Evolutionary conservation across 805 yeast species (phyloP), one percentile per base, ranked within the genome.

Genomic region (Starmera dryadoides): DNA sequence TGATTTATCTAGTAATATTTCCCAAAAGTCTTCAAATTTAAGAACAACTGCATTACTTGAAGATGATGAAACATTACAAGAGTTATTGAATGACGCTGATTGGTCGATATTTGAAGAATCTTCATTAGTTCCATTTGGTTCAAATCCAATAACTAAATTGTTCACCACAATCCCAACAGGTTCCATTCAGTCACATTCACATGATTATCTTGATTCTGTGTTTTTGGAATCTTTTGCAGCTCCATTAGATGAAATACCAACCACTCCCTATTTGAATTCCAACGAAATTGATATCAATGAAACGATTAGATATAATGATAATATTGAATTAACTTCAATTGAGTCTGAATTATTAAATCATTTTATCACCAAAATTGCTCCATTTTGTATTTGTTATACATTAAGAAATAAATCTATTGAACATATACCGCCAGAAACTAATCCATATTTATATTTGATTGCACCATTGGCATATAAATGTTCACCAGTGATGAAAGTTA

Each of bases 381-480:
- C 73, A 0, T 47, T 51, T 23, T 65, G 70, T 42, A 59, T 65
- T 9, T 65, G 71, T 38, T 64, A 56, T 42, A 60, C 66, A n/a
- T 45, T 45, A 12, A 38, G 48, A n/a, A 44, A 48, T 5, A 50
- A 43, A 18, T 39, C 40, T n/a, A 34, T 44, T 0, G 15, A 36
- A 20, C 43, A 43, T 37, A 37, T 45, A 20, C 40, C 49, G 3
- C 58, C 62, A 19, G 57, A 58, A 23, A 33, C 42, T 4, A 66
- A 67, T 33, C 73, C 71, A 2, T 66, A 66, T 42, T 46, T 65
- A 14, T 53, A 62, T 34, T 42, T 64, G 25, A 54, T 66, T 8
- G 63, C 60, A 0, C 73, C 73, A 6, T 46, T 66, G 34, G 63
- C 69, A 1, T 46, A 50, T 25, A 44, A 47, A 12, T 64, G 68